A percentile compares a stretch with the other conserved stretches of the same genome.
phyloP scores from a whole-genome alignment of 169 alveolate species.

The Eimeria sp. region DNA sequence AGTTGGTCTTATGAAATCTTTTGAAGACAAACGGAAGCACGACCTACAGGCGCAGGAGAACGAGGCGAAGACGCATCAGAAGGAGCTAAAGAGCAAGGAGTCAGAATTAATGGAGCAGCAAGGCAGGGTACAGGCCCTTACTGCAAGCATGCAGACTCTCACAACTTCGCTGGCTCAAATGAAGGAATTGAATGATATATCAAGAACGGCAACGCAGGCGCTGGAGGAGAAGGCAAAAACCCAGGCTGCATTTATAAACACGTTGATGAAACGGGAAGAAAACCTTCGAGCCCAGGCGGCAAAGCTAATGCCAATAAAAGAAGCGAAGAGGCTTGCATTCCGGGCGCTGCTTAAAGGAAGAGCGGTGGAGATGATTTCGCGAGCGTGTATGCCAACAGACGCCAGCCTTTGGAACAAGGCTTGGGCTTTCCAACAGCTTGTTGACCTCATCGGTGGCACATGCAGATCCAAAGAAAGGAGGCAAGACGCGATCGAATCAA shows the following conservation, averaged over 20 bases:
- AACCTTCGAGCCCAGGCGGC: slow-evolving; percentile 45
- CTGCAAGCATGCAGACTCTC: slow-evolving; percentile 76
- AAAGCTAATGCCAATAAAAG: slow-evolving; percentile 71
- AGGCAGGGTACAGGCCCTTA: slow-evolving; percentile 74
- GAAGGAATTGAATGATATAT: slow-evolving; percentile 75
- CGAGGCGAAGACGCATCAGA: slow-evolving; percentile 41
- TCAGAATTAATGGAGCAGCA: slow-evolving; percentile 56
- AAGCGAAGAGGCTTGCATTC: slow-evolving; percentile 80
- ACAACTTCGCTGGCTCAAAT: slow-evolving; percentile 74
- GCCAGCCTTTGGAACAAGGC: slow-evolving; percentile 64
- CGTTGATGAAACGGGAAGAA: slow-evolving; percentile 41
- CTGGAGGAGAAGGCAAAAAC: slow-evolving; percentile 75
- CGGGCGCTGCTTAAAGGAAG: slow-evolving; percentile 83
- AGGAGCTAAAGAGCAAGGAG: slow-evolving; percentile 26
- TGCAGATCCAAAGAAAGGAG: slow-evolving; percentile 45
- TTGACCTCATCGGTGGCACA: slow-evolving; percentile 64
- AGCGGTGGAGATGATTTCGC: slow-evolving; percentile 75
- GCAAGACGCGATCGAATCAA: slow-evolving; percentile 61
- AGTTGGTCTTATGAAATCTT: not conserved
- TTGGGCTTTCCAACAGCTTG: slow-evolving; percentile 76
- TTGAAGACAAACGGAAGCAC: slow-evolving; percentile 47
- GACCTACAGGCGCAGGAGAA: slow-evolving; percentile 20
- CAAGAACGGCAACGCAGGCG: slow-evolving; percentile 82
- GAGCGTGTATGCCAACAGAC: slow-evolving; percentile 35
- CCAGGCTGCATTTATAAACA: slow-evolving; percentile 61